Conservation (phyloP, 768 basidiomycete genomes). For the Hericium coralloides region DNA sequence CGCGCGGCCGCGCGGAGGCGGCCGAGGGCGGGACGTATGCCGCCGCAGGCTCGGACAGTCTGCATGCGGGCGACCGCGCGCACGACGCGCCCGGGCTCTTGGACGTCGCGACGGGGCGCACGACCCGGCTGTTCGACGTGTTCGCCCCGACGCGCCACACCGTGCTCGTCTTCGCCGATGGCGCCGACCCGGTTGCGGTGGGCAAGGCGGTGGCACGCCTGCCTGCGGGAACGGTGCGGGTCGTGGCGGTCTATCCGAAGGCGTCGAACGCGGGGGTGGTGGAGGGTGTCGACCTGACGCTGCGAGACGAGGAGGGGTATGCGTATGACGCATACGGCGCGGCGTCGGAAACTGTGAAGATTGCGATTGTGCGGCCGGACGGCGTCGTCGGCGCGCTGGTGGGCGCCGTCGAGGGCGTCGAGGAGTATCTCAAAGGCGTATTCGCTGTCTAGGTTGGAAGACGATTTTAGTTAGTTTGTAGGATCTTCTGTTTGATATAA, state of each 20-base stretch:
- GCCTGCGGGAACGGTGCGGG: background rate
- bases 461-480: background rate
- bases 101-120: background rate
- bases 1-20: background rate
- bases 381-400: constrained; percentile 5
- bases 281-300: background rate
- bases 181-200: background rate
- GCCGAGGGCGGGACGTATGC: background rate
- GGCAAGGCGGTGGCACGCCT: background rate
- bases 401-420: background rate
- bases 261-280: background rate
- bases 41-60: background rate
- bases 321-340: constrained; percentile 5
- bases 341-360: background rate
- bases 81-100: constrained; percentile 10
- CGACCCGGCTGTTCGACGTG: constrained; percentile 5
- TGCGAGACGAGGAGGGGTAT: constrained; percentile 3
- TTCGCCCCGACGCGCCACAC: constrained; percentile 9
- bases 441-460: background rate
- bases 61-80: constrained; percentile 12
- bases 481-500: too few relatives aligned
- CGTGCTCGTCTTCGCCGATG: constrained; percentile 7
- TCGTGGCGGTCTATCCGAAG: background rate
- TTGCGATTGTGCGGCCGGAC: constrained; percentile 7
- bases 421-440: background rate